Base-by-base conservation (phyloP, 140 eudicot genomes). In the Ambrosia hybrid region DNA sequence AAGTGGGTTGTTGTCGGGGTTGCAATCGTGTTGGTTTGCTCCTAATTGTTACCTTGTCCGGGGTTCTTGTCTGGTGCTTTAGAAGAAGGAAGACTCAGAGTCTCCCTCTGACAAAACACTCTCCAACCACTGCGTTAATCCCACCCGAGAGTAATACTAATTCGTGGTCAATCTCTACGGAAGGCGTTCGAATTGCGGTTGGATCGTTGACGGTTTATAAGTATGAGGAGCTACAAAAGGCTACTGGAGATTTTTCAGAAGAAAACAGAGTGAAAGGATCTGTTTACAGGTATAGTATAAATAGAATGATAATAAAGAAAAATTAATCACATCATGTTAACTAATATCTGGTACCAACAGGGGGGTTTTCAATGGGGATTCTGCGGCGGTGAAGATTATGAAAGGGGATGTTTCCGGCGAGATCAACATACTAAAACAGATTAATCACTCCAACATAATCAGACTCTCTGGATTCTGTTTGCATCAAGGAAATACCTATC, bases 381-480 rank as follows among this genome's bases (percentile, higher is more conserved):
- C 46, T 1, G 95, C 88, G 4, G 96, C 86, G 0, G 85, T 89
- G 8, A 89, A 92, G 83, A 72, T 92, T 15, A 78, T 87, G 84
- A 87, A 85, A 51, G 96, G 96, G 9, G 84, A 87, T 45, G 92
- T 89, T 2, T 78, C 89, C 7, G 57, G 36, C 0, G 96, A 92
- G 82, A 89, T 92, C n/a, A 84, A 82, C 51, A 80, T 85, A 0
- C 81, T 92, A 3, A 85, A 87, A 71, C 88, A 77, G 21, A 86
- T 92, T 62, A 92, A 92, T 65, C 98, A 92, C 72, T 86, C 90
- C 26, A 87, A 89, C 60, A 87, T 89, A 11, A 80, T 87, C 43
- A 71, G 96, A 76, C 90, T 92, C 17, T 92, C 95, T 1, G 98
- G 98, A 39, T 85, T 83, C 74, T 89, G 98, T 46, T 46, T 89